Evolutionary conservation across 83 land plant genomes (phyloP).

Genomic region (Isoetes engelmannii): DNA sequence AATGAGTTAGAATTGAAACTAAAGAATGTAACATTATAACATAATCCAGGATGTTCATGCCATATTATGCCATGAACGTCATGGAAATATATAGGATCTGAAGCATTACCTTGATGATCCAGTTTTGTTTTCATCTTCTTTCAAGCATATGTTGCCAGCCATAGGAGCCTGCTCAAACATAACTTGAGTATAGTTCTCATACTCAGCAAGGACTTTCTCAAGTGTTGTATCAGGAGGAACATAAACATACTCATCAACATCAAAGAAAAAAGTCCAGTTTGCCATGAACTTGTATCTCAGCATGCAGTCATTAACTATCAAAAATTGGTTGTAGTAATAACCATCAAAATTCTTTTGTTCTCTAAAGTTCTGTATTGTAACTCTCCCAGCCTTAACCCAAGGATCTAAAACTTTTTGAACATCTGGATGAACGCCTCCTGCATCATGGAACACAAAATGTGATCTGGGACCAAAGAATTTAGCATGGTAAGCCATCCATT

Average conservation of each 20-base stretch:
- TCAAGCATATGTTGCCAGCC: conserved; percentile 46
- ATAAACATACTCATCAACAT: conserved; percentile 67
- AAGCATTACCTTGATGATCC: background rate
- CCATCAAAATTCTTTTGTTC: conserved; percentile 60
- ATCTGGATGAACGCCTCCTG: conserved; percentile 50
- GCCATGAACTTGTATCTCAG: conserved; percentile 47
- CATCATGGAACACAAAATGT: conserved; percentile 65
- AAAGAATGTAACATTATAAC: background rate
- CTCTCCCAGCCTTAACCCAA: conserved; percentile 53
- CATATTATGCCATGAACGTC: background rate
- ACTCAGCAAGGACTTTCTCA: conserved; percentile 31
- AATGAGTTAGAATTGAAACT: background rate
- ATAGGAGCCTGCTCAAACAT: conserved; percentile 64
- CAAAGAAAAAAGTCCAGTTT: conserved; percentile 68
- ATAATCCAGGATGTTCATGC: background rate
- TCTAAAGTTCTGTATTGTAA: conserved; percentile 53
- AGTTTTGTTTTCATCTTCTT: conserved; percentile 6
- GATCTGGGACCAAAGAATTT: conserved; percentile 51
- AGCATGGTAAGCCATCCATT: conserved; percentile 81
- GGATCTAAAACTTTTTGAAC: conserved; percentile 54
- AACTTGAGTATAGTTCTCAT: conserved; percentile 46
- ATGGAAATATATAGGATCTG: background rate
- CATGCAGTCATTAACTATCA: conserved; percentile 68
- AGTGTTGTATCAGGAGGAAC: conserved; percentile 34
- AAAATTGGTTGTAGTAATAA: conserved; percentile 72